These are phyloP conservation scores for Thalassiosira mediterranea DNA, from an alignment of 352 stramenopile species.

Conservation along the genomic window DNA sequence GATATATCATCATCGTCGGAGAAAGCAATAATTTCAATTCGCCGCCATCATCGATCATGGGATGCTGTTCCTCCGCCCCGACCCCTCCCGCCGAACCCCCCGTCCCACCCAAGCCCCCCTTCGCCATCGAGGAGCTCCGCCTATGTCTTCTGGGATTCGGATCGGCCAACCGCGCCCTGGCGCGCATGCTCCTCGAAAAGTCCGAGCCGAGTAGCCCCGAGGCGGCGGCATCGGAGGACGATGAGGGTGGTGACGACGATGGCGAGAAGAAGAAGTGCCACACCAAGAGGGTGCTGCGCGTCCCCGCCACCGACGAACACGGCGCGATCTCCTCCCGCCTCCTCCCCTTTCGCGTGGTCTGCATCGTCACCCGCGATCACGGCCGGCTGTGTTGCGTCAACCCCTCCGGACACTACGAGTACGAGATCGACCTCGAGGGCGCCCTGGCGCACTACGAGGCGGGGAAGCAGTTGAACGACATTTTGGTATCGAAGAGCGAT, in stretches of 20 bases:
- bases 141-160: slow-evolving; percentile 43
- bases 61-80: too few relatives aligned
- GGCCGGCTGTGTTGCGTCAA: slow-evolving; percentile 15
- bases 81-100: too few relatives aligned
- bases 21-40: too few relatives aligned
- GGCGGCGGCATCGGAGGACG: too few relatives aligned
- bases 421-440: slow-evolving; percentile 17
- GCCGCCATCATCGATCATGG: too few relatives aligned
- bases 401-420: not conserved
- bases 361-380: slow-evolving; percentile 36
- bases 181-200: slow-evolving; percentile 39
- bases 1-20: too few relatives aligned
- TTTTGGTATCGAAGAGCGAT: not conserved
- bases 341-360: slow-evolving; percentile 36
- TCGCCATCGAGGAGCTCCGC: slow-evolving; percentile 21
- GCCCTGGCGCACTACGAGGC: slow-evolving; percentile 15
- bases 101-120: not conserved
- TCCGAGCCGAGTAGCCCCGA: slow-evolving; percentile 12
- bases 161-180: slow-evolving; percentile 32
- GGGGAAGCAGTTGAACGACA: slow-evolving; percentile 12
- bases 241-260: too few relatives aligned
- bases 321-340: not conserved
- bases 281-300: not conserved
- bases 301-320: not conserved
- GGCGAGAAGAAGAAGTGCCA: too few relatives aligned